These are phyloP conservation scores for Tranzscheliella williamsii DNA, from an alignment of 1,284 basidiomycete species.

Conservation along the genomic window DNA sequence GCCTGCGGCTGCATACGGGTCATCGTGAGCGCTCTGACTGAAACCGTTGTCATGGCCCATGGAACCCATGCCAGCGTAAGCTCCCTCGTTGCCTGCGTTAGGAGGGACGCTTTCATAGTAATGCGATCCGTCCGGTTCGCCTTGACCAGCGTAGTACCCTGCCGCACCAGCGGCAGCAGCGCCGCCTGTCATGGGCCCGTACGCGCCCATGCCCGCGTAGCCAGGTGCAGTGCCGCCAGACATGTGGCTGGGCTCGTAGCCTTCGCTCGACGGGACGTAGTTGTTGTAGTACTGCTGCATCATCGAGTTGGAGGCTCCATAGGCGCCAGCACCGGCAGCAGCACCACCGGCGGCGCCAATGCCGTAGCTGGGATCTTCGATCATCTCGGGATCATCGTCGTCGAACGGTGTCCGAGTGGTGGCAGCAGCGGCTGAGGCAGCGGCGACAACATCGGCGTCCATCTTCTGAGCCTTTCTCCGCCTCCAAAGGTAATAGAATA, in stretches of 20 bases:
- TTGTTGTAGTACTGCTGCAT: slow-evolving; percentile 45
- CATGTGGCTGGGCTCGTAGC: slow-evolving; percentile 52
- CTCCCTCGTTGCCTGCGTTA: slow-evolving; percentile 6
- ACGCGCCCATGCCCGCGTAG: slow-evolving; percentile 53
- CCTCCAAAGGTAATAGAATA: slow-evolving; percentile 53
- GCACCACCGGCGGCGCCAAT: slow-evolving; percentile 24
- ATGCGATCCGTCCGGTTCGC: slow-evolving; percentile 26
- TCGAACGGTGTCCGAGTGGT: slow-evolving; percentile 59
- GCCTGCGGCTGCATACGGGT: slow-evolving; percentile 19
- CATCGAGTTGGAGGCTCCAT: slow-evolving; percentile 34
- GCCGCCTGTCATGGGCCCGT: slow-evolving; percentile 45
- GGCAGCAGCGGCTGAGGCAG: slow-evolving; percentile 57
- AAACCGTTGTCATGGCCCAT: slow-evolving; percentile 34
- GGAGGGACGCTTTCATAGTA: slow-evolving; percentile 42
- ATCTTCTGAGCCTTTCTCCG: slow-evolving; percentile 55
- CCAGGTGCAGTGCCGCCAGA: slow-evolving; percentile 47
- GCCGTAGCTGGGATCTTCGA: slow-evolving; percentile 49
- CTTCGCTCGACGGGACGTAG: slow-evolving; percentile 15
- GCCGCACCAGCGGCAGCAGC: slow-evolving; percentile 45
- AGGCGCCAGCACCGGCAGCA: slow-evolving; percentile 23
- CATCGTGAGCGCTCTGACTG: slow-evolving; percentile 18
- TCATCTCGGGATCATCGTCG: slow-evolving; percentile 60
- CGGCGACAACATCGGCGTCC: slow-evolving; percentile 60
- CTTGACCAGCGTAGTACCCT: slow-evolving; percentile 28
- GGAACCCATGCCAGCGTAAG: slow-evolving; percentile 19